Evolutionary conservation across 2,329 filamentous ascomycete genomes (phyloP).

Genomic region (Epichloe brachyelytri): DNA sequence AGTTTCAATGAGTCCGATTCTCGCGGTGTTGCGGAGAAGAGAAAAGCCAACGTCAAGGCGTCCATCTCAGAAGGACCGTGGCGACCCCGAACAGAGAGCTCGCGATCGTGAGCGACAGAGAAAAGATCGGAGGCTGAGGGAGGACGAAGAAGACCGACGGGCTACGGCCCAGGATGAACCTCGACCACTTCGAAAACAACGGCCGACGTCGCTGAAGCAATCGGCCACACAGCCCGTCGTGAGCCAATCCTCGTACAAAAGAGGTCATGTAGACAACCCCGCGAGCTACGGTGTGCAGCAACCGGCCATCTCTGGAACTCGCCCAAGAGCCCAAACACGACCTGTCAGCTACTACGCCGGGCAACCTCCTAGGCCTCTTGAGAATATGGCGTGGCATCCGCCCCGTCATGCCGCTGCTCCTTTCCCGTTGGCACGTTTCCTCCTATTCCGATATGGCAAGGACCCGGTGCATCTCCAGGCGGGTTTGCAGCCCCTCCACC

Average conservation of each 20-base stretch:
- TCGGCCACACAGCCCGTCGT: conserved; percentile 21
- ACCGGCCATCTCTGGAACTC: conserved; percentile 17
- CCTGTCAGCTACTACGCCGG: conserved; percentile 25
- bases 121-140: conserved; percentile 14
- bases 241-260: conserved; percentile 16
- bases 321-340: conserved; percentile 21
- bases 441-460: conserved; percentile 16
- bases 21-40: conserved; percentile 22
- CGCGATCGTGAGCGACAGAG: conserved; percentile 17
- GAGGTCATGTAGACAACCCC: conserved; percentile 21
- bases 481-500: conserved; percentile 13
- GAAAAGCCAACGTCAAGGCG: conserved; percentile 13
- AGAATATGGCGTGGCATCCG: conserved; percentile 15
- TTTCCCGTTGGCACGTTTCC: conserved; percentile 19
- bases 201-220: conserved; percentile 19
- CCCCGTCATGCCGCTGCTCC: conserved; percentile 12
- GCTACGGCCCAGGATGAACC: conserved; percentile 11
- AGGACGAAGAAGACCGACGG: conserved; percentile 10
- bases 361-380: conserved; percentile 15
- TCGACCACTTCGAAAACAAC: conserved; percentile 16
- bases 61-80: conserved; percentile 11
- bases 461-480: conserved; percentile 12
- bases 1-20: conserved; percentile 32
- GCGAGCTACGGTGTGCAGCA: conserved; percentile 24
- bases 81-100: conserved; percentile 11